A percentile compares a stretch with the other conserved stretches of the same genome.
These are phyloP conservation scores for Opeltia flavorubescens DNA, from an alignment of 495 filamentous ascomycete genomes.

Conservation along the genomic window DNA sequence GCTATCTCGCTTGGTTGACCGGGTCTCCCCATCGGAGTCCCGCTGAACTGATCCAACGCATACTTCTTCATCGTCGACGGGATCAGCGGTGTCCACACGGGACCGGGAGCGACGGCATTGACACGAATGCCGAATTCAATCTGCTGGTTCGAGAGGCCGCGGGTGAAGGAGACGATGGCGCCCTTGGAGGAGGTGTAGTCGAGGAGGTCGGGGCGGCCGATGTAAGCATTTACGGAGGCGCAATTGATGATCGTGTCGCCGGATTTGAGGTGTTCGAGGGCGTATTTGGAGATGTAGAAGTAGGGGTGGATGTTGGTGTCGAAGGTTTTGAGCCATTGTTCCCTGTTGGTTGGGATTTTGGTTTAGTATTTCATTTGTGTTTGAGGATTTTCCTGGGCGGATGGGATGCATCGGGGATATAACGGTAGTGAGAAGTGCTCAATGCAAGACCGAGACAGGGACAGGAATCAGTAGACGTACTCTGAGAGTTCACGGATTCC, in stretches of 20 bases:
- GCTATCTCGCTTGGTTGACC: slow-evolving; percentile 69
- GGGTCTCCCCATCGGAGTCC: slow-evolving; percentile 62
- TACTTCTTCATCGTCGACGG: slow-evolving; percentile 60
- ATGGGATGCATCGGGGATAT: too few species aligned
- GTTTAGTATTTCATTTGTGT: too few species aligned
- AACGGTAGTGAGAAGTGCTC: slow-evolving; percentile 1
- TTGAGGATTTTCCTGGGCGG: too few species aligned
- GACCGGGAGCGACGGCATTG: slow-evolving; percentile 69
- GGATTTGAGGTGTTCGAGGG: slow-evolving; percentile 58
- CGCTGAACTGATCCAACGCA: slow-evolving; percentile 57
- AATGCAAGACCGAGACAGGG: not conserved
- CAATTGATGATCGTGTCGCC: slow-evolving; percentile 76
- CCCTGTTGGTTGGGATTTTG: slow-evolving; percentile 23
- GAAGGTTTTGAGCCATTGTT: slow-evolving; percentile 67
- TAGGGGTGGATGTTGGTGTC: slow-evolving; percentile 63
- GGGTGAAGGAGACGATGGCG: slow-evolving; percentile 69
- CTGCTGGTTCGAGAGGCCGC: slow-evolving; percentile 64
- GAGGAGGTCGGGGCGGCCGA: slow-evolving; percentile 66
- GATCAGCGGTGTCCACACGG: slow-evolving; percentile 77
- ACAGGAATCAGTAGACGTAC: slow-evolving; percentile 25
- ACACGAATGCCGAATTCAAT: slow-evolving; percentile 61
- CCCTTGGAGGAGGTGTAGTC: slow-evolving; percentile 82
- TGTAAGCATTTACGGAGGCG: slow-evolving; percentile 68
- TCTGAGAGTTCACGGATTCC: slow-evolving; percentile 61
- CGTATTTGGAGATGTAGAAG: slow-evolving; percentile 68